Evolutionary conservation across 148 eudicot species (phyloP).

Genomic region (Rhododendron ferrugineum): DNA sequence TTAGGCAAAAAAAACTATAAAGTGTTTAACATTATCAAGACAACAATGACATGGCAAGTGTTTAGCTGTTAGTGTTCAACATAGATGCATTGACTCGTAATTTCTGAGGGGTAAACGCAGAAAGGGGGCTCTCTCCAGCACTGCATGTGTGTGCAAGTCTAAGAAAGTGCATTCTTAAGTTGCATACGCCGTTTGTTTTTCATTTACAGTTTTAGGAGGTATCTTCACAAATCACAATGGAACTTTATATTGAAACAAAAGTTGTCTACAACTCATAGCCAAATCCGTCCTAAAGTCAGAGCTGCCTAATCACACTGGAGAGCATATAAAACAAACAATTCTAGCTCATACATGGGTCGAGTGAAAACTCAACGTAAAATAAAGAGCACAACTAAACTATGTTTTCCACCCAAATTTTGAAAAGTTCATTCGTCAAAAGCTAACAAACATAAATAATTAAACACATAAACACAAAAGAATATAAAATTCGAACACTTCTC

Average conservation of each 20-base stretch:
- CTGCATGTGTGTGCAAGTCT: neutral
- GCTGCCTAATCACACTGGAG: neutral
- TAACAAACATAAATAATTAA: neutral
- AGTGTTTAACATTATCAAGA: constrained; percentile 4
- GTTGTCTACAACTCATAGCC: neutral
- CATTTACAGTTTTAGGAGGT: neutral
- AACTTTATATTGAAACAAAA: neutral
- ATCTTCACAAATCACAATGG: neutral
- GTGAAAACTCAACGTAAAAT: neutral
- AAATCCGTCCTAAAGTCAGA: neutral
- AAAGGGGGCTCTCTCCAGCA: neutral
- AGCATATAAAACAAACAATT: neutral
- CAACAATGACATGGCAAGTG: neutral
- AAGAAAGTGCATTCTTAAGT: neutral
- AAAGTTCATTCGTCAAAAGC: neutral
- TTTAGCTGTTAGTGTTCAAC: neutral
- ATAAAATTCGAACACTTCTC: neutral
- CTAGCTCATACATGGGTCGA: neutral
- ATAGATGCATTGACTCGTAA: neutral
- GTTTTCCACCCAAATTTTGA: neutral
- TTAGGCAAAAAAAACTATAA: neutral
- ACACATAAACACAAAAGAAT: neutral
- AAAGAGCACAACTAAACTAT: too few species aligned
- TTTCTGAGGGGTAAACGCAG: neutral
- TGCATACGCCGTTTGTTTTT: neutral